Evolutionary conservation across 305 asterid species (phyloP).

Genomic region (Salvia sclarea): DNA sequence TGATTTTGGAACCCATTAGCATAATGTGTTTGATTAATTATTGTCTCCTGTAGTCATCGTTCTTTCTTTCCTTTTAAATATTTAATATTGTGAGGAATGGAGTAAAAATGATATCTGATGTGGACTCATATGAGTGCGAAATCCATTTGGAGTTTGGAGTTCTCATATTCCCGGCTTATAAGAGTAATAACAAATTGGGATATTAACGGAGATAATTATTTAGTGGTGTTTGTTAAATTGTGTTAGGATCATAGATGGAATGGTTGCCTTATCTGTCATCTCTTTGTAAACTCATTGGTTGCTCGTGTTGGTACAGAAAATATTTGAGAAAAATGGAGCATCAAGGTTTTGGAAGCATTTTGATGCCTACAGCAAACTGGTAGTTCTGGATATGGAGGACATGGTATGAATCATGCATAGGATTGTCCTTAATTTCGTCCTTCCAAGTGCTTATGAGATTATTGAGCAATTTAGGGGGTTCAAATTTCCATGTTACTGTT

Average conservation of each 20-base stretch:
- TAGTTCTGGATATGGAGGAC: conserved; percentile 52
- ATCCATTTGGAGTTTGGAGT: neutral
- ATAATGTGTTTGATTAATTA: neutral
- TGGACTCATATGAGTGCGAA: neutral
- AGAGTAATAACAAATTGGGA: conserved; percentile 8
- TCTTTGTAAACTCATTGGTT: conserved; percentile 10
- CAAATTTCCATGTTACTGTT: conserved; percentile 12
- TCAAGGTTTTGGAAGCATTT: conserved; percentile 87
- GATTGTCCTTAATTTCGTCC: neutral
- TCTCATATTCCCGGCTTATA: neutral
- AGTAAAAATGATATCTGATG: neutral
- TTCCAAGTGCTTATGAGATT: conserved; percentile 12
- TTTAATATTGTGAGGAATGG: neutral
- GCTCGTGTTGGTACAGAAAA: conserved; percentile 51
- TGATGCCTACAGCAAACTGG: conserved; percentile 49
- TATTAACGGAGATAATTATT: conserved; percentile 7
- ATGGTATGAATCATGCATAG: conserved; percentile 40
- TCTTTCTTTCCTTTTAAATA: neutral
- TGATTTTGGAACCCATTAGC: neutral
- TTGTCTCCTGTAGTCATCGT: neutral
- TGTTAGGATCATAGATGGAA: neutral
- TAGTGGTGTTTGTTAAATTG: conserved; percentile 4
- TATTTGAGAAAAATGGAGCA: conserved; percentile 73
- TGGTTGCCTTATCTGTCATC: conserved; percentile 9
- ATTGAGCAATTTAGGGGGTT: conserved; percentile 2